Evolutionary conservation across 1,284 basidiomycete species (phyloP), one percentile per base, ranked within the genome.

Genomic region (Malassezia arunalokei): DNA sequence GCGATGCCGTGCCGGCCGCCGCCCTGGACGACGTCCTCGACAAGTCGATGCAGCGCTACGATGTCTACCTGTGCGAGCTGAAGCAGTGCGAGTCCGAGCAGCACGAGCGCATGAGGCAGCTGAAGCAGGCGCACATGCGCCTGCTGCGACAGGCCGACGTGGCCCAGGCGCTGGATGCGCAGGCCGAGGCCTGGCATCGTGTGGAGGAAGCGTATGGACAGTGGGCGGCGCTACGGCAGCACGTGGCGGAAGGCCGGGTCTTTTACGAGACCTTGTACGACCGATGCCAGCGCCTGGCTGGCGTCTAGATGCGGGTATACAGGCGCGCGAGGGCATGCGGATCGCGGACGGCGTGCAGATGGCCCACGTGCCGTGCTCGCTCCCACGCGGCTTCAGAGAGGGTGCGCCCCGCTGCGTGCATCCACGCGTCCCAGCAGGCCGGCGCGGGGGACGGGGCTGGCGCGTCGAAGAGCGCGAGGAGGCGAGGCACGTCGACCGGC

Each of bases 11-110:
- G 27, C 43, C 49, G n/a, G 37, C 53, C 1, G 43, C 41, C 9
- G 39, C 31, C 14, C 37, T 55, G 39, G n/a, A 55, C 7, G 47
- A 49, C 17, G 48, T 55, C 1, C 24, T 55, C 12, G 38, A 46
- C 27, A 31, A 35, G 6, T 47, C 37, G 3, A 39, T 55, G 29
- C 31, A 33, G 15, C 30, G 38, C 29, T 55, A 50, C 48, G 27
- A 27, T 20, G 35, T 28, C 15, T 54, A 49, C 15, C 8, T 33
- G n/a, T n/a, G 14, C 15, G 40, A 39, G 3, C 24, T 43, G 29
- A 41, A 49, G 20, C 15, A 12, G 14, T 17, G 35, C 11, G 40
- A 17, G 0, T 29, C 28, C 4, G 27, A 9, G 17, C 52, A 54
- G 33, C 24, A 15, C 12, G 28, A 27, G 15, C 39, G 15, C 11